These are phyloP conservation scores for Mayamaea pseudoterrestris DNA, from an alignment of 108 stramenopile genomes.

Conservation along the genomic window DNA sequence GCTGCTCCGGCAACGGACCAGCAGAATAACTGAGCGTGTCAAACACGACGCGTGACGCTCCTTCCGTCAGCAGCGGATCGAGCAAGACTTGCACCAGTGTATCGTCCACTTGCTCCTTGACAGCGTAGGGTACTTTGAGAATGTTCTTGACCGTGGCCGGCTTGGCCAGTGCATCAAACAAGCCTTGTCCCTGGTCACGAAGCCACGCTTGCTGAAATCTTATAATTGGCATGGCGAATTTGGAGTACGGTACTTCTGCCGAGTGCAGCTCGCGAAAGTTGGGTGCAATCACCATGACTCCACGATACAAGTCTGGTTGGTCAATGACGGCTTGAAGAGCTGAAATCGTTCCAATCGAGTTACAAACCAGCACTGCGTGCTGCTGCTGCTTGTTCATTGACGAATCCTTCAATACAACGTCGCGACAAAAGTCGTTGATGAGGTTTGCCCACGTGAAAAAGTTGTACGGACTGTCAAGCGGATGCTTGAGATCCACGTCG, in stretches of 20 bases:
- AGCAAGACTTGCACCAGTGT: slow-evolving; percentile 79
- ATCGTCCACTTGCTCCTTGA: slow-evolving; percentile 68
- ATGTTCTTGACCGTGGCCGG: slow-evolving; percentile 72
- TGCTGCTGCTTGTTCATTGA: slow-evolving; percentile 5
- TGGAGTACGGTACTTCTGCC: slow-evolving; percentile 70
- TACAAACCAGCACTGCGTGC: slow-evolving; percentile 72
- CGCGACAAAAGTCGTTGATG: slow-evolving; percentile 51
- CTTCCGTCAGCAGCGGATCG: slow-evolving; percentile 68
- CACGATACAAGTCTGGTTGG: slow-evolving; percentile 53
- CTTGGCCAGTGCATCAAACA: slow-evolving; percentile 77
- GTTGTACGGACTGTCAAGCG: slow-evolving; percentile 62
- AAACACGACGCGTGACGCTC: slow-evolving; percentile 86
- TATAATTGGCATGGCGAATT: slow-evolving; percentile 61
- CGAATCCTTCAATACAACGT: slow-evolving; percentile 39
- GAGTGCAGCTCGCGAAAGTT: slow-evolving; percentile 84
- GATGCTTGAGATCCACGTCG: slow-evolving; percentile 58
- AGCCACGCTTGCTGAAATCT: slow-evolving; percentile 52
- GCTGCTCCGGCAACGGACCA: slow-evolving; percentile 93
- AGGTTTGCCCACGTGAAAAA: slow-evolving; percentile 89
- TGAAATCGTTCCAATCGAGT: slow-evolving; percentile 84
- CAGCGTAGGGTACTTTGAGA: slow-evolving; percentile 79
- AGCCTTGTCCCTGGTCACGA: slow-evolving; percentile 53
- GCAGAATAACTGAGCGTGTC: slow-evolving; percentile 88
- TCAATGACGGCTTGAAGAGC: slow-evolving; percentile 82
- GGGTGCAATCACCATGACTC: slow-evolving; percentile 63